Base-by-base conservation (phyloP, 192 early-diverging fungal genomes). In the Rhizoclosmatium sp. region DNA sequence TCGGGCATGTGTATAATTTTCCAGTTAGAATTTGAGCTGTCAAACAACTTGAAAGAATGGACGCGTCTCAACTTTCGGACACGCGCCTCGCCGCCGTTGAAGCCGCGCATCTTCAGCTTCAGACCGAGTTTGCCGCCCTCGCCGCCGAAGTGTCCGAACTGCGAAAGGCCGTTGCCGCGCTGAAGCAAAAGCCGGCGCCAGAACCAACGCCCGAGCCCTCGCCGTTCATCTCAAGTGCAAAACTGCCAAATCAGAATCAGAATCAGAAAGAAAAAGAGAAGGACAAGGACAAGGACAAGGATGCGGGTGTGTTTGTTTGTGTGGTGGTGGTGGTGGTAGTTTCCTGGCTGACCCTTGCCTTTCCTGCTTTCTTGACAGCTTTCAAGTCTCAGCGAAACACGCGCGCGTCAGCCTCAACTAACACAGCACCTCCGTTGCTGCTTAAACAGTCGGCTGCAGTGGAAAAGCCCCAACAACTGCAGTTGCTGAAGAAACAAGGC, bases 141-240 rank as follows among this genome's bases (percentile, higher is more conserved):
- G 21, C 21, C n/a, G 64, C 64, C 21, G 64, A 65, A 40, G 64
- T 65, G 64, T n/a, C 64, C 39, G 64, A n/a, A 12, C 14, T 65
- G 64, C 64, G 64, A 14, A 40, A 65, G 21, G n/a, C 64, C 21
- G 21, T 65, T 65, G 39, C 64, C n/a, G n/a, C 12, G 16, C 21
- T 40, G 12, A 16, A 16, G 16, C 58, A n/a, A n/a, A 16, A n/a
- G 58, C 21, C 58, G 58, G 58, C 58, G 58, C 58, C 58, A 21
- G 16, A 16, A 59, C 19, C 58, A 16, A 59, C 21, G 58, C 58
- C 58, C 58, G 58, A 59, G 19, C 31, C 31, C 31, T 31, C 31
- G 31, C 31, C 31, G 31, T 31, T 31, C 31, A 31, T 31, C 31
- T 31, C 31, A 31, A 31, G 31, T 31, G 31, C 31, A 31, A 31